A percentile compares a stretch with the other conserved stretches of the same genome.
Evolutionary conservation across 2,329 filamentous ascomycete genomes (phyloP).

Genomic region (Scedosporium aurantiacum): DNA sequence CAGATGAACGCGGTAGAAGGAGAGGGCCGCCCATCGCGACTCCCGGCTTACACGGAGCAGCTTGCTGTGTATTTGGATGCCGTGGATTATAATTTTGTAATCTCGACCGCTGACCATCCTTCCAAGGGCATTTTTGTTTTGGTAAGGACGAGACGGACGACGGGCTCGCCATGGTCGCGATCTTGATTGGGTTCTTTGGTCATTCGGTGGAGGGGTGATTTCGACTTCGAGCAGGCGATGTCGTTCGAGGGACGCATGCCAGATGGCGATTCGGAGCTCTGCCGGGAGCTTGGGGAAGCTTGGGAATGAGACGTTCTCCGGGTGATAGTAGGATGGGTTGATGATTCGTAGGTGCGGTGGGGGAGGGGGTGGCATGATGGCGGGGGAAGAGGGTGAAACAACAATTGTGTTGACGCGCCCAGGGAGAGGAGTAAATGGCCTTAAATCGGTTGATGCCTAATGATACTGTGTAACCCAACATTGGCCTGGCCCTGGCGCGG

Average conservation of each 20-base stretch:
- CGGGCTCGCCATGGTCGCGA: too few relatives aligned
- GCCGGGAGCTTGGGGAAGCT: not conserved
- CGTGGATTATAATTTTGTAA: not conserved
- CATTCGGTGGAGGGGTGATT: not conserved
- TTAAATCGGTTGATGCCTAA: too few relatives aligned
- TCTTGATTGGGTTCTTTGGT: not conserved
- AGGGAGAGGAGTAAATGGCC: not conserved
- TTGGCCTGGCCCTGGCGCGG: too few relatives aligned
- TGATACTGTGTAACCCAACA: too few relatives aligned
- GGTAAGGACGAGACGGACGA: not conserved
- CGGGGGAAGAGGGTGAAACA: not conserved
- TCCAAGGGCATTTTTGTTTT: not conserved
- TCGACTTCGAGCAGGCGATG: not conserved
- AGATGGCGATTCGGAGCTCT: not conserved
- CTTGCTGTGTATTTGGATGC: not conserved
- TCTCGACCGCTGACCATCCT: not conserved
- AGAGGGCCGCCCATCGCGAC: not conserved
- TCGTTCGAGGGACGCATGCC: not conserved
- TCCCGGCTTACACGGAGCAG: not conserved
- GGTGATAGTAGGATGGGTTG: not conserved
- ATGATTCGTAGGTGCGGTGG: not conserved
- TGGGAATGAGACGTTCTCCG: not conserved
- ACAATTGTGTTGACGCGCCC: not conserved
- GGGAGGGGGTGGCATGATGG: not conserved
- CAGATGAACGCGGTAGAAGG: not conserved